A percentile compares a stretch with the other conserved stretches of the same genome.
Conservation (phyloP, 768 basidiomycete genomes). For the Boletus insuetus region DNA sequence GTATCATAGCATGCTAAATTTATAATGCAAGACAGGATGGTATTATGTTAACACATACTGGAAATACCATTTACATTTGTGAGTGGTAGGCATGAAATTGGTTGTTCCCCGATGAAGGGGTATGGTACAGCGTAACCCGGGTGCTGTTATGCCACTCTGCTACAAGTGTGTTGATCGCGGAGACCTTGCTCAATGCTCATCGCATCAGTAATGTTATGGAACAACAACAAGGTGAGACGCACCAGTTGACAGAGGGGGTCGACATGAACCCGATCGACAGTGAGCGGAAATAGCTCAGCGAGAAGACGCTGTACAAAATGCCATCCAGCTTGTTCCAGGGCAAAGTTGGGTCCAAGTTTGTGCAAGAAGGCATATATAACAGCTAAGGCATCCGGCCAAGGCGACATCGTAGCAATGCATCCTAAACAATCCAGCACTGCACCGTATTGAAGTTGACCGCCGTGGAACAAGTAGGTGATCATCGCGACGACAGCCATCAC, state of each 20-base stretch:
- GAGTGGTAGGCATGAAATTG: background rate
- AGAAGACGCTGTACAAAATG: slow-evolving; percentile 16
- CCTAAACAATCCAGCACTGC: slow-evolving; percentile 4
- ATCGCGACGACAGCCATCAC: slow-evolving; percentile 17
- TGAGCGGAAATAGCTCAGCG: slow-evolving; percentile 2
- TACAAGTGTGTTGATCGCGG: slow-evolving; percentile 10
- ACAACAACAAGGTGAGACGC: background rate
- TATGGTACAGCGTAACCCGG: slow-evolving; percentile 5
- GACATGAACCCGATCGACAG: background rate
- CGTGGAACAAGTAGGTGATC: slow-evolving; percentile 13
- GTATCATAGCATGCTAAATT: slow-evolving; percentile 25
- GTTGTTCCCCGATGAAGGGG: background rate
- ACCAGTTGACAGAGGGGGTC: slow-evolving; percentile 21
- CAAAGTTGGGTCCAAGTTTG: slow-evolving; percentile 18
- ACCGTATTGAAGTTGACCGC: slow-evolving; percentile 6
- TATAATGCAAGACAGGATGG: slow-evolving; percentile 8
- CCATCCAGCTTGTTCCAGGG: slow-evolving; percentile 5
- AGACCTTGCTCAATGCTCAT: slow-evolving; percentile 3
- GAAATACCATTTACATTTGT: background rate
- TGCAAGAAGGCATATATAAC: slow-evolving; percentile 13
- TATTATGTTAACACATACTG: slow-evolving; percentile 3
- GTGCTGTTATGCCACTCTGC: slow-evolving; percentile 5
- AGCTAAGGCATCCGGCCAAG: slow-evolving; percentile 17
- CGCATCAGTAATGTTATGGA: background rate
- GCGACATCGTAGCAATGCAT: slow-evolving; percentile 14